A percentile compares a stretch with the other conserved stretches of the same genome.
Evolutionary conservation across 108 stramenopile genomes (phyloP).

Genomic region (Aureococcus anophagefferens): DNA sequence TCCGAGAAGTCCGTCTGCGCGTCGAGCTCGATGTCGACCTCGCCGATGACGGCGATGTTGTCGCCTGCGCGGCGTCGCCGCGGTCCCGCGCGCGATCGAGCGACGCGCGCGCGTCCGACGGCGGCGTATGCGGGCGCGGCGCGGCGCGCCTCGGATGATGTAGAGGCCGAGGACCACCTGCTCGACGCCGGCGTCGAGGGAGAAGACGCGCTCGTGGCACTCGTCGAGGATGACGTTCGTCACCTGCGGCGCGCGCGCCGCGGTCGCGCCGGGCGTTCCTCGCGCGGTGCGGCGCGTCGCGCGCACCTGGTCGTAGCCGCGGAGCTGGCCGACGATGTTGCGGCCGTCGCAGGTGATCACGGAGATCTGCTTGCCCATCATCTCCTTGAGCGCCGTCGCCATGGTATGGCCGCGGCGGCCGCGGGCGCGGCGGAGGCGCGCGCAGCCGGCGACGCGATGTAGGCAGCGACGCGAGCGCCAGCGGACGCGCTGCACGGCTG

Average conservation of each 20-base stretch:
- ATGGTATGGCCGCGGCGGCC: not conserved
- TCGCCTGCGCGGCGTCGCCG: too few species aligned
- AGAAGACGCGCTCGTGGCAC: slow-evolving; percentile 44
- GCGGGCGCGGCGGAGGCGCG: too few species aligned
- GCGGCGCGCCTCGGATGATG: slow-evolving; percentile 41
- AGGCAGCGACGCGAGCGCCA: too few species aligned
- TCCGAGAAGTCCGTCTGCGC: slow-evolving; percentile 25
- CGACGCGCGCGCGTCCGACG: too few species aligned
- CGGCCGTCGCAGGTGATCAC: not conserved
- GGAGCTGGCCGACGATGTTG: not conserved
- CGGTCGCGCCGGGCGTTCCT: too few species aligned
- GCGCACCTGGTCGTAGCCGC: not conserved
- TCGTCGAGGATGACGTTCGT: slow-evolving; percentile 42
- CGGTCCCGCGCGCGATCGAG: too few species aligned
- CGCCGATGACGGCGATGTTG: slow-evolving; percentile 42
- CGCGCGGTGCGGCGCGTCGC: too few species aligned
- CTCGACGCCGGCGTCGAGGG: slow-evolving; percentile 33
- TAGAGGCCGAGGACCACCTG: slow-evolving; percentile 39
- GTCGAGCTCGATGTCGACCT: slow-evolving; percentile 33
- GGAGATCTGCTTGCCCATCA: not conserved
- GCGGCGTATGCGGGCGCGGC: too few species aligned
- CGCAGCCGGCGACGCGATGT: too few species aligned
- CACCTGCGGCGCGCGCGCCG: too few species aligned
- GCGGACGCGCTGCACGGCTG: too few species aligned
- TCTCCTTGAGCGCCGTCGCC: not conserved